Evolutionary conservation across 1,284 basidiomycete species (phyloP).

Genomic region (Naganishia cerealis): DNA sequence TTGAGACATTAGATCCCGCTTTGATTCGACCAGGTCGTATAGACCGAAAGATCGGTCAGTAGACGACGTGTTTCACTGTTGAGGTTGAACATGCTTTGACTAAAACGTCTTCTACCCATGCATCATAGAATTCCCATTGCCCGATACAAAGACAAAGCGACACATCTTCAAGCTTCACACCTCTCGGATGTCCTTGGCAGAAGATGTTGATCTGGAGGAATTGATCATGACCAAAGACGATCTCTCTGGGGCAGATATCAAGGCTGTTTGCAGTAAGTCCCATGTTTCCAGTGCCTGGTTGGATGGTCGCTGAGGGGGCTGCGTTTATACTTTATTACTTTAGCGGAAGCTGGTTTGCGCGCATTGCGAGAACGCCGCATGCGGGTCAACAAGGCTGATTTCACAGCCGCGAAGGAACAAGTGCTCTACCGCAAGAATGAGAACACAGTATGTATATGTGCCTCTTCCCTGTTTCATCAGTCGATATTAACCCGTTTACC

Average conservation of each 20-base stretch:
- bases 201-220: constrained; percentile 95
- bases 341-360: constrained; percentile 85
- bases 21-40: constrained; percentile 97
- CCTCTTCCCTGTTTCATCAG: neutral
- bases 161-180: constrained; percentile 99
- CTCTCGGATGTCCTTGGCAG: constrained; percentile 85
- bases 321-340: neutral
- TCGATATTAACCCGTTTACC: constrained; percentile 15
- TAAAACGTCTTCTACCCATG: neutral
- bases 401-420: constrained; percentile 83
- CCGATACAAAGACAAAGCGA: constrained; percentile 92
- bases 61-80: neutral
- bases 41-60: constrained; percentile 83
- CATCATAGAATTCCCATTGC: constrained; percentile 76
- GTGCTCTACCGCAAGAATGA: constrained; percentile 91
- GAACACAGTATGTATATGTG: constrained; percentile 61
- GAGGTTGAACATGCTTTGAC: neutral
- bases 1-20: constrained; percentile 92
- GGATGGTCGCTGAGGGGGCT: neutral
- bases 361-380: constrained; percentile 93
- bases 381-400: constrained; percentile 91
- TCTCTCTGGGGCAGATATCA: constrained; percentile 95
- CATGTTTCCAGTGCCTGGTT: neutral
- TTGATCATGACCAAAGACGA: constrained; percentile 96
- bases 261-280: constrained; percentile 75